Evolutionary conservation across 306 rosid genomes (phyloP).

Genomic region (Oxytropis ochrocephala): DNA sequence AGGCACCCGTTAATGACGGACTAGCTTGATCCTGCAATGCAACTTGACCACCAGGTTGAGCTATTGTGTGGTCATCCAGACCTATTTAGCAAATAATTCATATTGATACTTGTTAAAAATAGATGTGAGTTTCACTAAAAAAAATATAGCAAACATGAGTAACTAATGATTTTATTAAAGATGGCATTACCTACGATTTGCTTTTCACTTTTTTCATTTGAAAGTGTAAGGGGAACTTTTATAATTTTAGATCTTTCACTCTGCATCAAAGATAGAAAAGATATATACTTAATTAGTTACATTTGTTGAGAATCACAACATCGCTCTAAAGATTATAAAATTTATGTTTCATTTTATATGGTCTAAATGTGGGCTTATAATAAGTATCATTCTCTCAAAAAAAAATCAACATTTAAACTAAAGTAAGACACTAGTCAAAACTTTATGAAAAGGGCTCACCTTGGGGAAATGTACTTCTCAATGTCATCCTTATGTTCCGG

Average conservation of each 20-base stretch:
- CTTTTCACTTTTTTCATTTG: constrained; percentile 5
- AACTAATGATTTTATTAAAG: background rate
- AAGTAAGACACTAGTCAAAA: background rate
- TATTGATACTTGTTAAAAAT: too few relatives aligned
- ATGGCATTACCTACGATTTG: background rate
- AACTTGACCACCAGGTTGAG: too few relatives aligned
- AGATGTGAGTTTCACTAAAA: too few relatives aligned
- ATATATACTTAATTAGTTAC: background rate
- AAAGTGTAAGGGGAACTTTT: background rate
- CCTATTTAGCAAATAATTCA: too few relatives aligned
- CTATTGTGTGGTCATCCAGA: too few relatives aligned
- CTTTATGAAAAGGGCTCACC: constrained; percentile 13
- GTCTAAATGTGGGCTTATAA: too few relatives aligned
- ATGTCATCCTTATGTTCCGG: constrained; percentile 18
- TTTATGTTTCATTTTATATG: too few relatives aligned
- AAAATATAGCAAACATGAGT: too few relatives aligned
- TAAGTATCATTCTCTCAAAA: background rate
- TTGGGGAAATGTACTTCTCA: constrained; percentile 24
- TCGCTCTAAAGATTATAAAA: too few relatives aligned
- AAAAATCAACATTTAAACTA: background rate
- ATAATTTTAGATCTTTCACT: constrained; percentile 6
- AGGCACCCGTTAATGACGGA: too few relatives aligned
- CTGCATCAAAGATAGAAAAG: constrained; percentile 27
- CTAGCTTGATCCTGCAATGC: too few relatives aligned
- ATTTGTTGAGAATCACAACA: background rate